Evolutionary conservation across 768 basidiomycete genomes (phyloP).

Genomic region (Tricholoma flavovirens): DNA sequence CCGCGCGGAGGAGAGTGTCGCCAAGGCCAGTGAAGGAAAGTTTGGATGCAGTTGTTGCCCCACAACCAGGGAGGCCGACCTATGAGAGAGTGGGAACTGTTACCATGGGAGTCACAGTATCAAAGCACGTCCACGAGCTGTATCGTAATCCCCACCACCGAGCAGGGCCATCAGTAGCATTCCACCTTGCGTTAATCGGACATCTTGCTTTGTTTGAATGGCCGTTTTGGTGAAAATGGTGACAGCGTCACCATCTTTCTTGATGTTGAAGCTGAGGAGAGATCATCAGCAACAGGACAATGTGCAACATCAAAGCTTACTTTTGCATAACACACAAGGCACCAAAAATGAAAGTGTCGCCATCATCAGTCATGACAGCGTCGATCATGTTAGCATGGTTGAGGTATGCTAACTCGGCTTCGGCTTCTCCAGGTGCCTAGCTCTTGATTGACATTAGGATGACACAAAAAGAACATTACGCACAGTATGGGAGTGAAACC

Average conservation of each 20-base stretch:
- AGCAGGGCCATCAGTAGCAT: conserved; percentile 57
- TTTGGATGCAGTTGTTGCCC: conserved; percentile 46
- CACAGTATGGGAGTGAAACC: conserved; percentile 29
- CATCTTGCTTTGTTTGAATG: not conserved
- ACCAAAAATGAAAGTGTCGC: conserved; percentile 43
- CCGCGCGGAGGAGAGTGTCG: conserved; percentile 31
- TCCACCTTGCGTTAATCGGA: conserved; percentile 27
- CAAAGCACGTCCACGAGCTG: conserved; percentile 32
- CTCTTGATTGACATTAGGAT: not conserved
- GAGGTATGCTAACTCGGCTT: conserved; percentile 43
- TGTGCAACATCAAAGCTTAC: not conserved
- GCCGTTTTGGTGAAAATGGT: conserved; percentile 1
- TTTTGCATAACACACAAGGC: conserved; percentile 27
- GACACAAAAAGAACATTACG: not conserved
- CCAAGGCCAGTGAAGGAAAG: conserved; percentile 54
- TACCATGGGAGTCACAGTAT: not conserved
- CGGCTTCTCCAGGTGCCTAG: conserved; percentile 41
- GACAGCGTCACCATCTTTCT: not conserved
- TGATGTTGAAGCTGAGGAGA: conserved; percentile 12
- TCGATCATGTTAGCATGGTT: conserved; percentile 35
- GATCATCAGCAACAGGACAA: conserved; percentile 24
- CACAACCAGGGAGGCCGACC: conserved; percentile 37
- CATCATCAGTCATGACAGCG: conserved; percentile 43
- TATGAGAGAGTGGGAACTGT: not conserved
- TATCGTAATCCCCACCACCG: conserved; percentile 63